Conservation (phyloP, 768 basidiomycete genomes). For the Suillus tomentosus region DNA sequence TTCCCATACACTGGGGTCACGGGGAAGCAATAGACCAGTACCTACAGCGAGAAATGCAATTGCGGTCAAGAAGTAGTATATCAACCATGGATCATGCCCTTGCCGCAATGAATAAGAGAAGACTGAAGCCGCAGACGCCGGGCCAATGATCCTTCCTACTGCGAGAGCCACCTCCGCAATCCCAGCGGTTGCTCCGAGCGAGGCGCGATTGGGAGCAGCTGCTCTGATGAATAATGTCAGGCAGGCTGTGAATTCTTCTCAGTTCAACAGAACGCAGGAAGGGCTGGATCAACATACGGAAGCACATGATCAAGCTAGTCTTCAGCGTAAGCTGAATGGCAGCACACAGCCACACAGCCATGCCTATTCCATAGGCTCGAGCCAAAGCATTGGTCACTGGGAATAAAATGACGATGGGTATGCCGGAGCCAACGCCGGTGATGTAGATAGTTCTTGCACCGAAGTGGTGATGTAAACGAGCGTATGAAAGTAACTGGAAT, state of each 20-base stretch:
- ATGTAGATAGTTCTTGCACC: slow-evolving; percentile 47
- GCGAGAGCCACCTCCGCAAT: background rate
- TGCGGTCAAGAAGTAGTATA: background rate
- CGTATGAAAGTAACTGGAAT: slow-evolving; percentile 64
- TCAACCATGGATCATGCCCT: background rate
- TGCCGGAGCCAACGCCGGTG: slow-evolving; percentile 28
- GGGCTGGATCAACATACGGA: slow-evolving; percentile 24
- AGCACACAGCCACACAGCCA: slow-evolving; percentile 31
- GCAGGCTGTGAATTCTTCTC: background rate
- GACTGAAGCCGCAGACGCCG: background rate
- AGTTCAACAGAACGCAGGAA: background rate
- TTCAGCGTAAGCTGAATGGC: slow-evolving; percentile 26
- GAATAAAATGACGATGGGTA: slow-evolving; percentile 34
- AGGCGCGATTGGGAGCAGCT: slow-evolving; percentile 12
- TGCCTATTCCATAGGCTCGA: slow-evolving; percentile 20
- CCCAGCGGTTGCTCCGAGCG: slow-evolving; percentile 1
- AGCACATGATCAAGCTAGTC: slow-evolving; percentile 31
- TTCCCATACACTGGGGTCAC: slow-evolving; percentile 2
- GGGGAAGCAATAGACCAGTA: background rate
- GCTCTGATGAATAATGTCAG: background rate
- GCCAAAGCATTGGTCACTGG: slow-evolving; percentile 33
- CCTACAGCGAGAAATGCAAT: background rate
- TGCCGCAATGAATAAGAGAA: background rate
- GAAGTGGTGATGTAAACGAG: slow-evolving; percentile 50
- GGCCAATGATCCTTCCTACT: background rate